Evolutionary conservation across 441 rosid genomes (phyloP).

Genomic region (Theobroma grandiflorum): DNA sequence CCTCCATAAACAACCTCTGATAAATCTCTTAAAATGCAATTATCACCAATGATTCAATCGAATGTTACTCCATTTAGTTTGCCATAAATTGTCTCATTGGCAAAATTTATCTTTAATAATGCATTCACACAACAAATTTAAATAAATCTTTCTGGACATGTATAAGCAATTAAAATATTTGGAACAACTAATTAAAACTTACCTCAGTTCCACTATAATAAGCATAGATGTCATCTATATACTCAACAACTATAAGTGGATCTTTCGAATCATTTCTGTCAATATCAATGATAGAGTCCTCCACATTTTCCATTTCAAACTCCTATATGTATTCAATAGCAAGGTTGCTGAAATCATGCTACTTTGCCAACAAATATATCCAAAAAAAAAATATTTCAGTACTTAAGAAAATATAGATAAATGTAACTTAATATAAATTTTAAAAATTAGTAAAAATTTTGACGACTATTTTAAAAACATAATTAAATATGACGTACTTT

Average conservation of each 20-base stretch:
- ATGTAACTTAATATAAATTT: too few relatives aligned
- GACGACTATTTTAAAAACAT: too few relatives aligned
- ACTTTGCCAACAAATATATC: not conserved
- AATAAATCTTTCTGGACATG: not conserved
- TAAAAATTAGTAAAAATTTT: too few relatives aligned
- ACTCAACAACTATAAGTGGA: constrained; percentile 19
- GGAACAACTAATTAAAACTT: not conserved
- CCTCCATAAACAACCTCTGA: not conserved
- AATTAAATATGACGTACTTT: too few relatives aligned
- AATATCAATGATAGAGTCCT: constrained; percentile 9
- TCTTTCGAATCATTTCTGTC: constrained; percentile 9
- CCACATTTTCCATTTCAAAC: constrained; percentile 17
- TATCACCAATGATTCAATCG: not conserved
- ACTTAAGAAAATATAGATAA: not conserved
- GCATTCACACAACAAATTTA: not conserved
- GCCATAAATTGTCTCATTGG: not conserved
- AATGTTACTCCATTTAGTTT: not conserved
- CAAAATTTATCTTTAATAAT: not conserved
- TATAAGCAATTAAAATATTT: too few relatives aligned
- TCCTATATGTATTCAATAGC: constrained; percentile 9
- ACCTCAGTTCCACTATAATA: constrained; percentile 14
- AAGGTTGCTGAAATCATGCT: not conserved
- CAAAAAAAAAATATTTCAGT: not conserved
- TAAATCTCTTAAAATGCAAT: constrained; percentile 9
- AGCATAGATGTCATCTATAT: constrained; percentile 18